Evolutionary conservation across 805 yeast genomes (phyloP), one percentile per base, ranked within the genome.

Genomic region (Lachancea mirantina): DNA sequence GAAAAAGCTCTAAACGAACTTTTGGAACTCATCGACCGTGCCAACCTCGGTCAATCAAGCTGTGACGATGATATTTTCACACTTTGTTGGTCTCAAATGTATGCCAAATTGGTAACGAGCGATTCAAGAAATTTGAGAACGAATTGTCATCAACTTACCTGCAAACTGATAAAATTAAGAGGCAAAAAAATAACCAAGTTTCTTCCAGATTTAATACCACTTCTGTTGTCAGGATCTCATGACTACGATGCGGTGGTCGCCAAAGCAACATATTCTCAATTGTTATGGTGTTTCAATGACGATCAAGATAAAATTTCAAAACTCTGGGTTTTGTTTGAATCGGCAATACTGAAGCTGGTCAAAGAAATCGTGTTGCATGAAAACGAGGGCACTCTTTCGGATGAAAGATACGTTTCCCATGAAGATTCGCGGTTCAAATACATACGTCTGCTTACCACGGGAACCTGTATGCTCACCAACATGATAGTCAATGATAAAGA

Each of bases 41-140:
- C 29, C 9, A 39, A 28, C 4, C 46, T 9, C 38, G 52, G 42
- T 18, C 29, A 35, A 19, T 38, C 46, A 4, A 17, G 39, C 13
- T 44, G 63, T 10, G 50, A 64, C n/a, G 78, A 78, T 40, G 82
- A 77, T 33, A 46, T 72, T 16, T 68, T 70, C 13, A 55, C 70
- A n/a, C 67, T 65, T 32, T 70, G 76, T 22, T 84, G 84, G 94
- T 67, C 84, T 28, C 95, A 85, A 54, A 43, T 84, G 14, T 89
- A 84, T 48, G 80, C 96, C 0, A 84, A 85, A 48, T 60, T 88
- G 18, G 68, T 92, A 2, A 65, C 80, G 5, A 92, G 83, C 40
- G 74, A 72, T 34, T 76, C 88, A 2, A 74, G 79, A 42, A 59
- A 61, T 9, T 82, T 85, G 1, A 67, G 96, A 36, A 36, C 60